These are phyloP conservation scores for Stachybotrys echinatus DNA, from an alignment of 2,329 filamentous ascomycete genomes.

Conservation along the genomic window DNA sequence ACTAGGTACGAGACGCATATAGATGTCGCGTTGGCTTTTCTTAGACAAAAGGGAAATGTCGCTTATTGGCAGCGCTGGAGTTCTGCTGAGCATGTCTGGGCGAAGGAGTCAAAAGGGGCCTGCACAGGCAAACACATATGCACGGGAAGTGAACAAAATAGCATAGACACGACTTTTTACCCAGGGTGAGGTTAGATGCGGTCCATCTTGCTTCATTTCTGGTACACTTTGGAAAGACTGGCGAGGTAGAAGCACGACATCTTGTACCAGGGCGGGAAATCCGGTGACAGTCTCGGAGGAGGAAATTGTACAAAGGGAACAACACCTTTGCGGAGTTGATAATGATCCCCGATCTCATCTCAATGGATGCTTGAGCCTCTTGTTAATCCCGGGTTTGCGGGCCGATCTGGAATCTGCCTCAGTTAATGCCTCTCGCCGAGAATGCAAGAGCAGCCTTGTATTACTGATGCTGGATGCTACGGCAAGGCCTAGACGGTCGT, in stretches of 20 bases:
- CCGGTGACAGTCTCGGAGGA: not conserved
- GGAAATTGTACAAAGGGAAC: not conserved
- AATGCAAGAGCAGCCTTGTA: too few relatives aligned
- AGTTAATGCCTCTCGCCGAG: too few relatives aligned
- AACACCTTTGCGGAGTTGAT: not conserved
- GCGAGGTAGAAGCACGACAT: not conserved
- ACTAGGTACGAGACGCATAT: too few relatives aligned
- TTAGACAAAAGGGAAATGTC: too few relatives aligned
- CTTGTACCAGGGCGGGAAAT: not conserved
- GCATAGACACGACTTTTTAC: not conserved
- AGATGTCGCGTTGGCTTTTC: too few relatives aligned
- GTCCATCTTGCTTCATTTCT: not conserved
- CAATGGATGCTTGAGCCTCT: not conserved
- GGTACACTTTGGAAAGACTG: not conserved
- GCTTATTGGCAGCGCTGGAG: too few relatives aligned
- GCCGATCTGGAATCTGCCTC: too few relatives aligned
- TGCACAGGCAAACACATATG: too few relatives aligned
- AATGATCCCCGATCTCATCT: not conserved
- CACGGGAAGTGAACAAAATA: too few relatives aligned
- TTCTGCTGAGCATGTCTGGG: not conserved
- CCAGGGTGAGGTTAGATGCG: not conserved
- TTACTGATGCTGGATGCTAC: too few relatives aligned
- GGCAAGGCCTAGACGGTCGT: too few relatives aligned
- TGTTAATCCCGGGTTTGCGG: not conserved
- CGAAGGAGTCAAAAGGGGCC: not conserved